phyloP scores from a whole-genome alignment of 2,329 filamentous ascomycete species.

The Hymenotorrendiella dingleyae region DNA sequence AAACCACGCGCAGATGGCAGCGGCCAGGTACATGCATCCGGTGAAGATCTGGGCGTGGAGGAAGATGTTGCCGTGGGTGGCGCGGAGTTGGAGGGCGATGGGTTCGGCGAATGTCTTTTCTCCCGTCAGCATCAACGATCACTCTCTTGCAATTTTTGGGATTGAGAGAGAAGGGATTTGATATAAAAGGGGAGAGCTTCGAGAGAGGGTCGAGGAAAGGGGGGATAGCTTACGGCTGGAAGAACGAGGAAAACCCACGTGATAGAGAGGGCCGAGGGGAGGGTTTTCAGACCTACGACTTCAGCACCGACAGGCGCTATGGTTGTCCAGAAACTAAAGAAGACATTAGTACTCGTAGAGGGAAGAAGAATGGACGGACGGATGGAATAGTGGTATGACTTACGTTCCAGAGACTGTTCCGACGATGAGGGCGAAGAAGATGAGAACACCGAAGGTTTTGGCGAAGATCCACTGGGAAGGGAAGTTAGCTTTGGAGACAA shows the following conservation, averaged over 20 bases:
- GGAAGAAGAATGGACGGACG: not conserved
- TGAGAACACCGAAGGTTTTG: conserved; percentile 55
- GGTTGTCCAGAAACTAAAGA: conserved; percentile 54
- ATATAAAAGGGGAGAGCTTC: too few species aligned
- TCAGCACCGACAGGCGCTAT: conserved; percentile 67
- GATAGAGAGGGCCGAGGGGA: conserved; percentile 65
- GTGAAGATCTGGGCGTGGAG: conserved; percentile 54
- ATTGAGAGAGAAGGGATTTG: too few species aligned
- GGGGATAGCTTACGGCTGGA: too few species aligned
- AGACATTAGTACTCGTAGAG: too few species aligned
- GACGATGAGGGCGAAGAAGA: conserved; percentile 63
- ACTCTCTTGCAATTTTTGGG: too few species aligned
- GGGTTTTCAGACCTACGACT: conserved; percentile 62
- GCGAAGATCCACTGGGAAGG: conserved; percentile 61
- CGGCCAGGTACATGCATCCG: conserved; percentile 56
- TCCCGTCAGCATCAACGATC: too few species aligned
- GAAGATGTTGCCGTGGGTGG: conserved; percentile 42
- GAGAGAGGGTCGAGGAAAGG: too few species aligned
- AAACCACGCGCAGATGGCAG: conserved; percentile 46
- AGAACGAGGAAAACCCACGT: conserved; percentile 67
- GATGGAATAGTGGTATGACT: not conserved
- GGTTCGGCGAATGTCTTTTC: conserved; percentile 61
- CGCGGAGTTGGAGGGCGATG: conserved; percentile 49
- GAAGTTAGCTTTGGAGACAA: not conserved
- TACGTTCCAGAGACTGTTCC: conserved; percentile 61